phyloP scores from a whole-genome alignment of 2,329 filamentous ascomycete species.

The Arachnopeziza araneosa region DNA sequence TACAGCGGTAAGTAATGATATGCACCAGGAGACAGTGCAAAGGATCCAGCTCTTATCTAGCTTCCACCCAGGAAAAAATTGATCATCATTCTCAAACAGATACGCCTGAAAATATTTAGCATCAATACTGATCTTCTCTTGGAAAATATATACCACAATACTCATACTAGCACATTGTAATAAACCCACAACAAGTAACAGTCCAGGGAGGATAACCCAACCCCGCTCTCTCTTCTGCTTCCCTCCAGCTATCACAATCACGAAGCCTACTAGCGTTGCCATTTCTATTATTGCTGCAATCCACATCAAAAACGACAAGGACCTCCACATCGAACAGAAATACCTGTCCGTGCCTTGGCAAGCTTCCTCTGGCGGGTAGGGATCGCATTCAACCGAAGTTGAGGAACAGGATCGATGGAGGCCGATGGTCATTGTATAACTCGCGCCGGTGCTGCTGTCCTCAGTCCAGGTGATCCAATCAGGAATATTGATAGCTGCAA shows the following conservation, averaged over 20 bases:
- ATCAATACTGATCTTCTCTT: constrained; percentile 2
- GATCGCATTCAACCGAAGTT: constrained; percentile 48
- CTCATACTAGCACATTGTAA: constrained; percentile 73
- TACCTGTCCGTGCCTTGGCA: constrained; percentile 52
- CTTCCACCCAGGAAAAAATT: constrained; percentile 78
- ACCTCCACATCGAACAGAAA: constrained; percentile 92
- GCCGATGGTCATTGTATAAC: constrained; percentile 64
- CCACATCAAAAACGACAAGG: constrained; percentile 80
- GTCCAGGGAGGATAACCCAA: constrained; percentile 67
- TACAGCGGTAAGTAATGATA: constrained; percentile 48
- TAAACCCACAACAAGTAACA: constrained; percentile 61
- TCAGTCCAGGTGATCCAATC: constrained; percentile 65
- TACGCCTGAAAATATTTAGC: constrained; percentile 55
- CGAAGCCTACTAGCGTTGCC: constrained; percentile 72
- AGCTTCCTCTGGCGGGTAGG: constrained; percentile 63
- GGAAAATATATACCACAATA: constrained; percentile 62
- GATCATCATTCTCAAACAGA: constrained; percentile 74
- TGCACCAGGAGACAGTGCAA: constrained; percentile 49
- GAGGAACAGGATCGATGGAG: constrained; percentile 78
- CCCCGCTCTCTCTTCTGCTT: constrained; percentile 74
- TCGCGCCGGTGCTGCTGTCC: constrained; percentile 39
- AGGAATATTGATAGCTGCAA: constrained; percentile 63
- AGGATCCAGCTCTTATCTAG: constrained; percentile 77
- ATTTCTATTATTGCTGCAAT: constrained; percentile 79
- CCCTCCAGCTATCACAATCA: constrained; percentile 71